Base-by-base conservation (phyloP, 495 filamentous ascomycete genomes). In the Xylaria sp. region DNA sequence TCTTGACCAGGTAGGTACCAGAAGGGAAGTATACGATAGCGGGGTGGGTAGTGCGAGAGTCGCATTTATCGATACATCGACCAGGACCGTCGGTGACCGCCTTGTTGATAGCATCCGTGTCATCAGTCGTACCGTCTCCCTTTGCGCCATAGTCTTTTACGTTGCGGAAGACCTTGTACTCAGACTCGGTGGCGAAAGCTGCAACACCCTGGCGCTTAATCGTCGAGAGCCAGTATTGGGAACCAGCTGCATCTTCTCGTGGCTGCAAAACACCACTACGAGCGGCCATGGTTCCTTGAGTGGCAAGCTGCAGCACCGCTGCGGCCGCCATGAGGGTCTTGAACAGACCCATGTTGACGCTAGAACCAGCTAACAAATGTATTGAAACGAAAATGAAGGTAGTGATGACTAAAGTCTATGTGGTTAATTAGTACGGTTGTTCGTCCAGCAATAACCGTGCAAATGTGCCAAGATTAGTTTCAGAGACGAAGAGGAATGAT, bases 21-120 rank as follows among this genome's bases (percentile, higher is more conserved):
- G 91, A 83, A 5, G 93, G 93, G 83, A 96, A 96, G 82, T 92
- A 95, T 5, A 96, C 87, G 40, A 95, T 79, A 5, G 92, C 92
- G 0, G 91, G 91, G 3, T 90, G 88, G 11, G 85, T 88, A 12
- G 95, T 97, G n/a, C 88, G 87, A 9, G 93, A 97, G 70, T 94
- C 91, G 78, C 95, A 98, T 63, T 89, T 87, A 73, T 85, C 77
- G 52, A 90, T 92, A 76, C 95, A 97, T 24, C 95, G 93, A 67
- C 86, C 85, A 12, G 46, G 21, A 31, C 93, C 93, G 57, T 90
- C 88, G 12, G 88, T 83, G 71, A 97, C 93, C 40, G 95, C 95
- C 69, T 85, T 80, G 82, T 97, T 97, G 85, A 97, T 96, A n/a
- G 94, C 93, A 21, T 79, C 90, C 2, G 93, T 95, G 77, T 97